phyloP scores from a whole-genome alignment of 768 basidiomycete species.

The Boletus rubescentipes region DNA sequence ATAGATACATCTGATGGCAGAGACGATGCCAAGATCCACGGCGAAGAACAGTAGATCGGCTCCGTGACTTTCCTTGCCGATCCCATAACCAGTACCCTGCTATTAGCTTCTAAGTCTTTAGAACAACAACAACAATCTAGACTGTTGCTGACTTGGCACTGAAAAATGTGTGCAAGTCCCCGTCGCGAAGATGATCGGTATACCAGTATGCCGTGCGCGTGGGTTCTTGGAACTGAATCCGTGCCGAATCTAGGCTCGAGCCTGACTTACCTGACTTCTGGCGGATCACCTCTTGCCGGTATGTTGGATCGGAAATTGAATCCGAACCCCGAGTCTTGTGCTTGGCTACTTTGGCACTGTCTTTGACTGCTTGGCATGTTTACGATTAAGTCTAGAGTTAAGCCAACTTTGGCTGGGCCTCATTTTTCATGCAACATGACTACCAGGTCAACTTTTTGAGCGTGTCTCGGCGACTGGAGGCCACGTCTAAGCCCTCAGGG shows the following conservation, averaged over 20 bases:
- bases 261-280: slow-evolving; percentile 9
- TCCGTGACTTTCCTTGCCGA: slow-evolving; percentile 8
- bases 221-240: not conserved
- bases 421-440: not conserved
- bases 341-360: not conserved
- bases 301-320: slow-evolving; percentile 12
- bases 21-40: not conserved
- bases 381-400: not conserved
- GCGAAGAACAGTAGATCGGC: slow-evolving; percentile 1
- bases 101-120: slow-evolving; percentile 1
- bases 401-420: not conserved
- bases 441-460: not conserved
- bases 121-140: not conserved
- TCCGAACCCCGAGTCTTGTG: not conserved
- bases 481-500: not conserved
- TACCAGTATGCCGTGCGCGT: not conserved
- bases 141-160: not conserved
- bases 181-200: slow-evolving; percentile 14
- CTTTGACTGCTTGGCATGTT: not conserved
- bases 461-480: not conserved
- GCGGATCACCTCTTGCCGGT: slow-evolving; percentile 2
- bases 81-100: slow-evolving; percentile 1
- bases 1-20: not conserved
- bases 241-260: slow-evolving; percentile 5
- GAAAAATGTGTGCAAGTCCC: slow-evolving; percentile 6